Conservation (phyloP, 2,329 filamentous ascomycete species). For the Fusarium xylarioides region DNA sequence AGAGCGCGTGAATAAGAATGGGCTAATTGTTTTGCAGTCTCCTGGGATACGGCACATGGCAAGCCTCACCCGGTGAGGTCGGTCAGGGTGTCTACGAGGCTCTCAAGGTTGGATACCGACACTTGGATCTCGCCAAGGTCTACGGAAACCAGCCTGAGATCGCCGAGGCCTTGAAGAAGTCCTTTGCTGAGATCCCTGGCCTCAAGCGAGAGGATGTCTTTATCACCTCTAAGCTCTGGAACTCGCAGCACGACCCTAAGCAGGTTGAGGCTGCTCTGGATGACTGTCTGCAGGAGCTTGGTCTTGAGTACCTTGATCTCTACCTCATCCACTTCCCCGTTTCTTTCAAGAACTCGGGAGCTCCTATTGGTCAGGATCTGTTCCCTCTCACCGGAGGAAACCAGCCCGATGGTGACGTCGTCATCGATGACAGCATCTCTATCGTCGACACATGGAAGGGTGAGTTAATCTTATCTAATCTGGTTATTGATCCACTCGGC, state of each 20-base stretch:
- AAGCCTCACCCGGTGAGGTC: background rate
- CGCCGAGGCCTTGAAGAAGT: background rate
- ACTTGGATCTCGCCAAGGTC: background rate
- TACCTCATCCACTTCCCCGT: background rate
- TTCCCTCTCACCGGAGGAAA: background rate
- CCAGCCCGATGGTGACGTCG: background rate
- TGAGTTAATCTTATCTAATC: too few species aligned
- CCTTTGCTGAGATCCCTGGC: background rate
- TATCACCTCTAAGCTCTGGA: background rate
- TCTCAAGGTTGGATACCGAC: background rate
- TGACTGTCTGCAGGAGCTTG: background rate
- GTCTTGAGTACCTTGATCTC: background rate
- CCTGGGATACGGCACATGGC: background rate
- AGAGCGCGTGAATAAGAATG: accelerated
- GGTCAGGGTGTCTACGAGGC: background rate
- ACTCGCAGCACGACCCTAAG: background rate
- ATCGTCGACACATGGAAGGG: background rate
- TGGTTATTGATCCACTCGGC: too few species aligned
- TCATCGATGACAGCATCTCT: background rate
- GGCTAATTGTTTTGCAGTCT: background rate
- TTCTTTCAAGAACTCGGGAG: background rate
- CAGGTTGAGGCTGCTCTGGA: background rate
- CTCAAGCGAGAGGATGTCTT: background rate
- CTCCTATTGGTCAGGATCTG: background rate
- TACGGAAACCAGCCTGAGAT: background rate